These are phyloP conservation scores for Teunomyces funiuensis DNA, from an alignment of 805 yeast species.

Conservation along the genomic window DNA sequence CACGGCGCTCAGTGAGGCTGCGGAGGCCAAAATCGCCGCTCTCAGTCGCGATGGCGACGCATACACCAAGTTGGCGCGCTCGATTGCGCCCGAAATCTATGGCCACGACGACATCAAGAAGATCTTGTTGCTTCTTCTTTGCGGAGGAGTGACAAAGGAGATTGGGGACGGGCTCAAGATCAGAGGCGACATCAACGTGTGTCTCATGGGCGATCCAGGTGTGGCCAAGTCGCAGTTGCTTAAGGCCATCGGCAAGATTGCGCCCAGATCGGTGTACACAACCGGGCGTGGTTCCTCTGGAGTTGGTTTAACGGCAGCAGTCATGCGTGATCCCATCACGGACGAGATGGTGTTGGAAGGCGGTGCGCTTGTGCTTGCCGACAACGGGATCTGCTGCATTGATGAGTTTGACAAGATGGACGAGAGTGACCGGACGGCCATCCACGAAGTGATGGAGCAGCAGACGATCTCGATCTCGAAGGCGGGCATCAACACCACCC, in stretches of 20 bases:
- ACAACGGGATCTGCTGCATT: conserved; percentile 96
- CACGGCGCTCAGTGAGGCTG: conserved; percentile 55
- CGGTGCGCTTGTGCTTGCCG: conserved; percentile 95
- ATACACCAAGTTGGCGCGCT: conserved; percentile 75
- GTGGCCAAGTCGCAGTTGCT: conserved; percentile 97
- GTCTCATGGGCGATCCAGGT: conserved; percentile 99
- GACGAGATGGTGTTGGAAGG: conserved; percentile 98
- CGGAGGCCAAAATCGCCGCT: conserved; percentile 53
- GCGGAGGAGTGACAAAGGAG: conserved; percentile 94
- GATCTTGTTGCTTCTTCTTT: conserved; percentile 76
- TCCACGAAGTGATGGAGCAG: conserved; percentile 99
- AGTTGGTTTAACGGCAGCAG: conserved; percentile 98
- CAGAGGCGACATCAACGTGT: conserved; percentile 93
- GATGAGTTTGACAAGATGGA: conserved; percentile 99
- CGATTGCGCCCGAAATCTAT: conserved; percentile 96
- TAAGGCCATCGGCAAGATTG: conserved; percentile 85
- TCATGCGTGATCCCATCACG: conserved; percentile 97
- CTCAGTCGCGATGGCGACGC: conserved; percentile 64
- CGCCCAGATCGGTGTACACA: conserved; percentile 96
- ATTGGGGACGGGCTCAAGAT: conserved; percentile 96
- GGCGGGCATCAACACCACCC: conserved; percentile 95
- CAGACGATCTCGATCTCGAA: conserved; percentile 96
- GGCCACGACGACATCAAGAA: conserved; percentile 95
- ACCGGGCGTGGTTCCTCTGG: conserved; percentile 99
- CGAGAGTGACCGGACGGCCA: conserved; percentile 93